phyloP scores from a whole-genome alignment of 2,329 filamentous ascomycete genomes.

The Aspergillus neoniger region DNA sequence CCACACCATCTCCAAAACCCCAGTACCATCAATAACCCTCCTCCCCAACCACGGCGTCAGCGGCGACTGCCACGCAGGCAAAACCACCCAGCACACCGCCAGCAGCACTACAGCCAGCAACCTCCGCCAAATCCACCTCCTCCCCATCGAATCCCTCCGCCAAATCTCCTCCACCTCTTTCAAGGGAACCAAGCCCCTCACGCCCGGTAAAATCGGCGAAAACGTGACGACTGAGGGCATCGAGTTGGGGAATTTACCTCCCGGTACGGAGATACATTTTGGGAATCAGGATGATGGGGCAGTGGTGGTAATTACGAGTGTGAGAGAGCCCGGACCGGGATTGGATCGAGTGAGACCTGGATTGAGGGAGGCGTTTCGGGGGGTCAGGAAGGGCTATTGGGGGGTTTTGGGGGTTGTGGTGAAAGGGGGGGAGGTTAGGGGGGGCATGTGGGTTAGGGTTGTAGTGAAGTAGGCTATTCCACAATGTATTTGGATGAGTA shows the following conservation, averaged over 20 bases:
- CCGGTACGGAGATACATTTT: slow-evolving; percentile 13
- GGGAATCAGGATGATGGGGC: not conserved
- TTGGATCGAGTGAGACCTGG: slow-evolving; percentile 12
- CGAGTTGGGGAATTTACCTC: slow-evolving; percentile 8
- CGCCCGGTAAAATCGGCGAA: slow-evolving; percentile 8
- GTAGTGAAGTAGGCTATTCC: not conserved
- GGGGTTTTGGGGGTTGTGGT: slow-evolving; percentile 21
- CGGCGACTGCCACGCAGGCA: slow-evolving; percentile 17
- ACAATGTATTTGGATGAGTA: too few relatives aligned
- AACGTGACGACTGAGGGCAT: slow-evolving; percentile 18
- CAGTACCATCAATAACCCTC: slow-evolving; percentile 6
- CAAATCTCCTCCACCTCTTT: not conserved
- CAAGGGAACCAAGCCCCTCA: not conserved
- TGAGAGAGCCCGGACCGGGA: slow-evolving; percentile 13
- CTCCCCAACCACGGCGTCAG: slow-evolving; percentile 13
- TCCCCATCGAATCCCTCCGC: slow-evolving; percentile 11
- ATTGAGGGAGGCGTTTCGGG: slow-evolving; percentile 13
- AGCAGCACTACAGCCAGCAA: slow-evolving; percentile 10
- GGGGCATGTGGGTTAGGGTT: slow-evolving; percentile 16
- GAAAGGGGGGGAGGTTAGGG: slow-evolving; percentile 12
- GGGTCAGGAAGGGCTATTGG: slow-evolving; percentile 11
- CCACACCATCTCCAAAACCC: slow-evolving; percentile 14
- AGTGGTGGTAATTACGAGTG: slow-evolving; percentile 7
- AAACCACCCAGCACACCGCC: slow-evolving; percentile 16
- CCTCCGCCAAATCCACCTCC: slow-evolving; percentile 18